phyloP scores from a whole-genome alignment of 148 eudicot genomes.

The Rhododendron vialii region DNA sequence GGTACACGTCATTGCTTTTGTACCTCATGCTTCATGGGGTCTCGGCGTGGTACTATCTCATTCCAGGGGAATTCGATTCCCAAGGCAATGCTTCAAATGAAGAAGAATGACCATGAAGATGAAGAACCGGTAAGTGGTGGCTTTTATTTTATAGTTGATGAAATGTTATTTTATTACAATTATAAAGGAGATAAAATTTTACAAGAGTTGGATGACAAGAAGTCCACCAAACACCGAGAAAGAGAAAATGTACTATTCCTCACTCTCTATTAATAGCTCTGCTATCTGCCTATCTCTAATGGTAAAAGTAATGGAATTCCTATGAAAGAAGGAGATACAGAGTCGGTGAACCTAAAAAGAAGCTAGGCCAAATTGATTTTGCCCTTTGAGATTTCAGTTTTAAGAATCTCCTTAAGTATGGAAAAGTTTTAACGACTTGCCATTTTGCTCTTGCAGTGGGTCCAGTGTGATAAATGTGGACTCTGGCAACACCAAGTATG shows the following conservation, averaged over 20 bases:
- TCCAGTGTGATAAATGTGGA: slow-evolving; percentile 81
- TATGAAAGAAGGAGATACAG: neutral
- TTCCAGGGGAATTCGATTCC: slow-evolving; percentile 38
- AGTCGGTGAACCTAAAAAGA: neutral
- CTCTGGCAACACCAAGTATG: slow-evolving; percentile 94
- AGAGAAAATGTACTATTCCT: neutral
- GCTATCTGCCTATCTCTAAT: neutral
- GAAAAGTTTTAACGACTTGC: neutral
- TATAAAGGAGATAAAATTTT: neutral
- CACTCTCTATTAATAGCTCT: neutral
- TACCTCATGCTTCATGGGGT: slow-evolving; percentile 45
- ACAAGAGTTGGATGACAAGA: neutral
- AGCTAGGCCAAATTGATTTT: neutral
- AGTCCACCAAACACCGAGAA: neutral
- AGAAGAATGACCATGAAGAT: slow-evolving; percentile 45
- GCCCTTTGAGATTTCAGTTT: neutral
- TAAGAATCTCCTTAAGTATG: neutral
- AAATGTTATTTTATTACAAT: neutral
- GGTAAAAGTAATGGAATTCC: neutral
- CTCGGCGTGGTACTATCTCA: slow-evolving; percentile 40
- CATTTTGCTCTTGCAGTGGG: slow-evolving; percentile 69
- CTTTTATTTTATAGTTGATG: neutral
- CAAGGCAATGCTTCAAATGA: slow-evolving; percentile 46
- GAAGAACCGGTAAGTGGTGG: slow-evolving; percentile 59
- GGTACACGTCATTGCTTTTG: slow-evolving; percentile 51